Percentiles rank a stretch among this genome's conserved stretches.
These are phyloP conservation scores for Rosa rugosa DNA, from an alignment of 306 rosid species.

Conservation along the genomic window DNA sequence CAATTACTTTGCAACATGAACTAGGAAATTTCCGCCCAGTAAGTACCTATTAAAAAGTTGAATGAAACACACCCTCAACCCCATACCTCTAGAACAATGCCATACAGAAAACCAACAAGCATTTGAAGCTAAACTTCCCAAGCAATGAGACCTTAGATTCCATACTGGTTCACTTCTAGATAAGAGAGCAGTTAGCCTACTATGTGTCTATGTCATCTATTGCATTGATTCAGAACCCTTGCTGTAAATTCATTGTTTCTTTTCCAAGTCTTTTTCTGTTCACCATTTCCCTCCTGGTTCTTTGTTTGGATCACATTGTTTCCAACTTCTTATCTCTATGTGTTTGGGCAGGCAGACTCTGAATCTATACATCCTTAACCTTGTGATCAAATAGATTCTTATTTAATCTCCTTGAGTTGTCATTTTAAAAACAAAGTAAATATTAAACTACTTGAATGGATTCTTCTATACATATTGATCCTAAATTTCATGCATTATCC, in stretches of 20 bases:
- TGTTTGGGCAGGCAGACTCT: slow-evolving; percentile 29
- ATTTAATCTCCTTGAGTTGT: slow-evolving; percentile 26
- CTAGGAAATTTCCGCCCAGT: background rate
- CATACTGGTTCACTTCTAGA: slow-evolving; percentile 44
- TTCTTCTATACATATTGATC: slow-evolving; percentile 1
- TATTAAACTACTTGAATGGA: slow-evolving; percentile 8
- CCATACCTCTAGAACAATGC: slow-evolving; percentile 11
- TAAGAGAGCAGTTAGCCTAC: slow-evolving; percentile 53
- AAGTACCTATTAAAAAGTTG: background rate
- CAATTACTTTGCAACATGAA: background rate
- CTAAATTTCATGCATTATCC: slow-evolving; percentile 2
- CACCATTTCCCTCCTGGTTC: slow-evolving; percentile 50
- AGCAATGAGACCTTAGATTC: slow-evolving; percentile 35
- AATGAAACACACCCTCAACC: background rate
- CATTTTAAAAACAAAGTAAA: slow-evolving; percentile 14
- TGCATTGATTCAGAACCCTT: slow-evolving; percentile 39
- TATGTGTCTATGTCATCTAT: slow-evolving; percentile 26
- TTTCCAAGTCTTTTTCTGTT: slow-evolving; percentile 43
- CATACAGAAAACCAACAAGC: slow-evolving; percentile 30
- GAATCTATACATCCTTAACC: slow-evolving; percentile 2
- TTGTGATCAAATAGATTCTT: slow-evolving; percentile 20
- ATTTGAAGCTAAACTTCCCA: slow-evolving; percentile 35
- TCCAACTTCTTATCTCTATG: slow-evolving; percentile 36
- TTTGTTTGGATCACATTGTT: slow-evolving; percentile 53
- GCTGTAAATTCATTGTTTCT: slow-evolving; percentile 51